Evolutionary conservation across 1,284 basidiomycete genomes (phyloP).

Genomic region (Tranzscheliella williamsii): DNA sequence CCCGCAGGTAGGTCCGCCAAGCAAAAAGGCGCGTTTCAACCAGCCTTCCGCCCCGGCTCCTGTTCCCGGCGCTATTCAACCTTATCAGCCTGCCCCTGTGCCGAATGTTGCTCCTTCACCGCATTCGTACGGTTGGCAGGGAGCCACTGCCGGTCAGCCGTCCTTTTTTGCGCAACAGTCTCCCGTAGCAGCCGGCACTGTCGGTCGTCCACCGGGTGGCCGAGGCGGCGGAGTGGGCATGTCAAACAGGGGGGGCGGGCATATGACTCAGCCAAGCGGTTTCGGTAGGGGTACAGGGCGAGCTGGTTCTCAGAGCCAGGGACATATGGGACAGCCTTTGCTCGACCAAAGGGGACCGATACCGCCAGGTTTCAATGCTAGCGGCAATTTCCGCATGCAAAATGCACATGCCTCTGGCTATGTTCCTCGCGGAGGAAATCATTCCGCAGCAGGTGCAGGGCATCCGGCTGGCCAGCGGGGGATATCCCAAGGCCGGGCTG

Average conservation of each 20-base stretch:
- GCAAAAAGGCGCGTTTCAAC: constrained; percentile 25
- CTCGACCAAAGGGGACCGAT: no score
- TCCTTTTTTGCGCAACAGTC: neutral
- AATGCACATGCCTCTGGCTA: neutral
- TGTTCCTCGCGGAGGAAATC: constrained; percentile 17
- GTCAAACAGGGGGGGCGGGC: constrained; percentile 1
- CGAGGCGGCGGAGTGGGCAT: neutral
- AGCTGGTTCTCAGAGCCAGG: no score
- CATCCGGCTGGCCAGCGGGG: neutral
- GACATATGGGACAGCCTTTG: no score
- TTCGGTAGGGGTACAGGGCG: no score
- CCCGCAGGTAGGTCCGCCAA: constrained; percentile 20
- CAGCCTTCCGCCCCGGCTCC: constrained; percentile 1
- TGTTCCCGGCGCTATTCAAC: neutral
- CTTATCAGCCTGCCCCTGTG: neutral
- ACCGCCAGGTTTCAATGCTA: constrained; percentile 12
- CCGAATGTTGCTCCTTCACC: neutral
- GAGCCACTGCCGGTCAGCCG: neutral
- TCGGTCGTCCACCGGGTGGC: neutral
- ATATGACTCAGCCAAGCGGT: neutral
- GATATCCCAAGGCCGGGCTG: constrained; percentile 3
- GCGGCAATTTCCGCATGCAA: constrained; percentile 6
- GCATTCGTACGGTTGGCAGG: neutral
- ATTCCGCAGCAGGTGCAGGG: neutral
- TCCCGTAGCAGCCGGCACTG: neutral